Evolutionary conservation across 2,329 filamentous ascomycete genomes (phyloP).

Genomic region (Talaromyces sp.): DNA sequence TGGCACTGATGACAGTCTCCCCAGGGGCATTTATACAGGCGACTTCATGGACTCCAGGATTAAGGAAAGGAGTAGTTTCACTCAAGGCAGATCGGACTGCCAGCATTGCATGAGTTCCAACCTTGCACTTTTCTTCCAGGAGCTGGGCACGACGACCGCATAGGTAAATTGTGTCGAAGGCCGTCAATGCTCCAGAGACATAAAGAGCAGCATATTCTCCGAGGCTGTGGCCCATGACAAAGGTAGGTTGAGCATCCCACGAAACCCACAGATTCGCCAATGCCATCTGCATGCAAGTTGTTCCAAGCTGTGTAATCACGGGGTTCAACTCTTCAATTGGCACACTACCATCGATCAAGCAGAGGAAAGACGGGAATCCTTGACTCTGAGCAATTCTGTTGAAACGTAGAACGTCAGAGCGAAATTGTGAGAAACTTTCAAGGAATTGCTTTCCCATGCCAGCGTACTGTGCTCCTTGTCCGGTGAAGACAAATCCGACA

Average conservation of each 20-base stretch:
- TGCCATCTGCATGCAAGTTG: constrained; percentile 43
- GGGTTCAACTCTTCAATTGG: constrained; percentile 34
- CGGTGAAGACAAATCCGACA: constrained; percentile 40
- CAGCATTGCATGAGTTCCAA: constrained; percentile 47
- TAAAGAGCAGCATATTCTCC: constrained; percentile 45
- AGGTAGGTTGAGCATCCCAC: constrained; percentile 38
- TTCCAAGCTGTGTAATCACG: constrained; percentile 38
- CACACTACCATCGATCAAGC: constrained; percentile 35
- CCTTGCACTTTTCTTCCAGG: constrained; percentile 40
- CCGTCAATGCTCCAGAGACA: constrained; percentile 39
- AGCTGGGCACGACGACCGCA: constrained; percentile 44
- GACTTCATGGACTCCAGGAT: constrained; percentile 28
- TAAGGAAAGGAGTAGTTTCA: constrained; percentile 33
- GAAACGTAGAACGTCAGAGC: constrained; percentile 32
- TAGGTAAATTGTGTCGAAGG: constrained; percentile 41
- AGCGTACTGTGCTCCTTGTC: constrained; percentile 41
- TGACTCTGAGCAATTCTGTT: constrained; percentile 35
- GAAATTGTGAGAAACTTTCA: constrained; percentile 33
- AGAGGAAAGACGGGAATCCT: constrained; percentile 39
- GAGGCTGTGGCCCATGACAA: constrained; percentile 45
- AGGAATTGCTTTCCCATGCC: constrained; percentile 40
- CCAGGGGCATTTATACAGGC: constrained; percentile 48
- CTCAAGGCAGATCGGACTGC: constrained; percentile 42
- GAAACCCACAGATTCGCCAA: constrained; percentile 37
- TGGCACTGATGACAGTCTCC: constrained; percentile 46